Evolutionary conservation across 163 green algal species (phyloP).

Genomic region (Prototheca cutis): DNA sequence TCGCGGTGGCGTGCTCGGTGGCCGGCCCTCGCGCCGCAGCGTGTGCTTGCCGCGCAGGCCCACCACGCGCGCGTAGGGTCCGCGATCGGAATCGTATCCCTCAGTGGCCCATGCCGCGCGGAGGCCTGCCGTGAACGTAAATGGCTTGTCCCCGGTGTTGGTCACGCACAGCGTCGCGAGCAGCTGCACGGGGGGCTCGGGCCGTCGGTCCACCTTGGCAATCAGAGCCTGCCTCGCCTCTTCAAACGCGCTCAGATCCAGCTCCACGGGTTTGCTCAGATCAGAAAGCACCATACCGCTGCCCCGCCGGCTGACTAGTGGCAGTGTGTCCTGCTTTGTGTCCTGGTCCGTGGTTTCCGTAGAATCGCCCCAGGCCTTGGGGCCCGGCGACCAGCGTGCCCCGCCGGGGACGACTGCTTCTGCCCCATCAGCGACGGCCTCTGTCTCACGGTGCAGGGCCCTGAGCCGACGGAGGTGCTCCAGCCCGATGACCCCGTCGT

Average conservation of each 20-base stretch:
- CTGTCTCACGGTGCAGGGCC: too few relatives aligned
- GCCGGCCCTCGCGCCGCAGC: constrained; percentile 12
- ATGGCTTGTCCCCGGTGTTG: constrained; percentile 22
- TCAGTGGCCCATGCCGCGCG: constrained; percentile 17
- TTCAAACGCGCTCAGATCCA: not conserved
- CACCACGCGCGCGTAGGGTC: constrained; percentile 5
- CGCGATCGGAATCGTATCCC: constrained; percentile 4
- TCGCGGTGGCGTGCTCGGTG: constrained; percentile 3
- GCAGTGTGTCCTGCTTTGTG: too few relatives aligned
- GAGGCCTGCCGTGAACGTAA: constrained; percentile 36
- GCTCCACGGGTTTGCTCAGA: not conserved
- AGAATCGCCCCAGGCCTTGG: too few relatives aligned
- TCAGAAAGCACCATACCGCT: not conserved
- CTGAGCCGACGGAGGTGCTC: too few relatives aligned
- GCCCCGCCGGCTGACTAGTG: too few relatives aligned
- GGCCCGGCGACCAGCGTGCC: too few relatives aligned
- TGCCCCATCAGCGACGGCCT: not conserved
- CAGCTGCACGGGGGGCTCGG: constrained; percentile 13
- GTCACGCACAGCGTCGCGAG: constrained; percentile 14
- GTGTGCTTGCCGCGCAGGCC: constrained; percentile 31
- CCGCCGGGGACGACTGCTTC: not conserved
- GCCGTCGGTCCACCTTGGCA: not conserved
- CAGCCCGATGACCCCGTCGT: too few relatives aligned
- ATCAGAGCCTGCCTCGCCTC: too few relatives aligned
- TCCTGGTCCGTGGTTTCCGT: too few relatives aligned